These are phyloP conservation scores for Asterophora lycoperdoides DNA, from an alignment of 768 basidiomycete genomes.

Conservation along the genomic window DNA sequence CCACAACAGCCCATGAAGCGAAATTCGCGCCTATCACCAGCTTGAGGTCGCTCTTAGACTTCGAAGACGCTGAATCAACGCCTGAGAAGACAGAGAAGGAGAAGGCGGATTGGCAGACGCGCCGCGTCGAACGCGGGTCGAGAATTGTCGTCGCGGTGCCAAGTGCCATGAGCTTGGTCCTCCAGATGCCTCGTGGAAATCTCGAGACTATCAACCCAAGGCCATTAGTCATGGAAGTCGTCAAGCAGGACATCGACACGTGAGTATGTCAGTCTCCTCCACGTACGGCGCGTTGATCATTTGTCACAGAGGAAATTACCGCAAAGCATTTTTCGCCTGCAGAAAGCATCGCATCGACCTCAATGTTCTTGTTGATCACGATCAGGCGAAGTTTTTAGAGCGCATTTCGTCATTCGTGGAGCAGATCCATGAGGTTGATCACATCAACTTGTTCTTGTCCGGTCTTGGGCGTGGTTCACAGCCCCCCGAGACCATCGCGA, in stretches of 20 bases:
- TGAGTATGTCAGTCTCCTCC: conserved; percentile 31
- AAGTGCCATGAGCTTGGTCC: conserved; percentile 80
- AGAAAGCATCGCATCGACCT: conserved; percentile 92
- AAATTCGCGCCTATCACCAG: conserved; percentile 60
- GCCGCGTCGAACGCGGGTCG: conserved; percentile 87
- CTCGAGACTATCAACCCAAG: conserved; percentile 93
- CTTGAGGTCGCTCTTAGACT: conserved; percentile 21
- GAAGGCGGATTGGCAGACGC: conserved; percentile 51
- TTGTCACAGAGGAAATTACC: conserved; percentile 59
- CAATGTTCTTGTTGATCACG: conserved; percentile 80
- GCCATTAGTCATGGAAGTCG: conserved; percentile 83
- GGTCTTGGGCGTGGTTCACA: conserved; percentile 66
- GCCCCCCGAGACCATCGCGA: conserved; percentile 53
- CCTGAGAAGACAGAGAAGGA: conserved; percentile 22
- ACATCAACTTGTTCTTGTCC: conserved; percentile 89
- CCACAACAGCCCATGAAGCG: conserved; percentile 77
- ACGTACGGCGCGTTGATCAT: not conserved
- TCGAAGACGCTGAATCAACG: conserved; percentile 26
- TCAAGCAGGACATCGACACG: conserved; percentile 72
- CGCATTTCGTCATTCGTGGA: conserved; percentile 67
- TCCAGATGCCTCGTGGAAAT: conserved; percentile 98
- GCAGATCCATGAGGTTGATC: conserved; percentile 86
- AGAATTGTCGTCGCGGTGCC: conserved; percentile 86
- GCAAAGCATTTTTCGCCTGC: conserved; percentile 86
- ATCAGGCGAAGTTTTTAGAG: conserved; percentile 61